Base-by-base conservation (phyloP, 768 basidiomycete species). In the Cyathus striatus region DNA sequence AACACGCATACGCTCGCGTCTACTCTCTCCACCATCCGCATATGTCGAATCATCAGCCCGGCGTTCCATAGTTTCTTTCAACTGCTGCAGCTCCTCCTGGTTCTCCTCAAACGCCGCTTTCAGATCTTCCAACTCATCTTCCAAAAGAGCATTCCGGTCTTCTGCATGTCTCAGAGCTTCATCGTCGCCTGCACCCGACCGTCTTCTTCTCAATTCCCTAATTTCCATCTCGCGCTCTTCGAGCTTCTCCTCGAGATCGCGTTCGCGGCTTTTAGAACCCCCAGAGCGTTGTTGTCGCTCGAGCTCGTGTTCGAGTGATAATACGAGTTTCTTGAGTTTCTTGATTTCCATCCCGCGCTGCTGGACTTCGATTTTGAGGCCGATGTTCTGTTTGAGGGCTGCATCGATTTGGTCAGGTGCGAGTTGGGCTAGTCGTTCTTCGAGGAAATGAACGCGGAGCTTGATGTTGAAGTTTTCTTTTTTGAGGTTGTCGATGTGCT, bases 401-500 rank as follows among this genome's bases (percentile, higher is more conserved):
- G 87, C 86, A 55, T 96, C 88, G 59, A 94, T 87, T 56, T 96
- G 87, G 59, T 95, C 92, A 0, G 92, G 91, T 0, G 89, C 87
- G 38, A 93, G 80, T 53, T 90, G 82, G 2, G 86, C 86, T 13
- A 99, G 76, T 35, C 90, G 84, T 55, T 98, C 92, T 62, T 97
- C 90, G 33, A 96, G 78, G 59, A 96, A 95, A 58, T 96, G 92
- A 3, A 97, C 89, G 45, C 92, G 89, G 40, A 98, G 78, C 62
- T 97, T 96, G 59, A 99, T 83, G 56, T 85, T 86, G 62, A 98
- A 97, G 71, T 95, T 95, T 61, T 98, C 94, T 61, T 94, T 96
- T 69, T 95, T 93, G 55, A 93, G 79, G 48, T 82, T 83, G 65
- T 98, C 92, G 57, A 96, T 90, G 61, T 94, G 89, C 94, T 98